Evolutionary conservation across 106 monocot species (phyloP), one percentile per base, ranked within the genome.

Genomic region (Vanilla planifolia): DNA sequence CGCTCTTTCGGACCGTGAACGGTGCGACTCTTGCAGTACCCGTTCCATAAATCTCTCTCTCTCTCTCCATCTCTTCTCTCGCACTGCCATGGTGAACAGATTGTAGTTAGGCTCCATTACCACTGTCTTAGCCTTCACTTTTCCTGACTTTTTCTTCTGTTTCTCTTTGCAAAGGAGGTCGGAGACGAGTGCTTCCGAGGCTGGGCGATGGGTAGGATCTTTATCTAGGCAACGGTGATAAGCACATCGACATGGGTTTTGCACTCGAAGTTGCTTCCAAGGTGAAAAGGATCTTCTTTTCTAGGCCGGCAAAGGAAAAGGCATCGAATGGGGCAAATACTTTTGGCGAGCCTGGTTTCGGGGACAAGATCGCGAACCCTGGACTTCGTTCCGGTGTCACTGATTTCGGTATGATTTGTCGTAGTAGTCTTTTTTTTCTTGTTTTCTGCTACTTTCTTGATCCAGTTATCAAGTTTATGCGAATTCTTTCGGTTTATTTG

Each of bases 391-490:
- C 13, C 20, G 35, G 34, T 10, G 17, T 16, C 19, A 57, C 33
- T n/a, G 21, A 57, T 57, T 57, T 57, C 15, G 57, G 57, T 57
- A 57, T 21, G 53, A 55, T 55, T 32, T 28, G 29, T 48, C n/a
- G n/a, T n/a, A n/a, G n/a, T n/a, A n/a, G n/a, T n/a, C n/a, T n/a
- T 37, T 6, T 37, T 37, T 5, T 37, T 37, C 10, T 37, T 37
- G 7, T 37, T 37, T 57, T 19, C 6, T 57, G 20, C 35, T 57
- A 8, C 32, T 34, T 56, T 56, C 7, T 35, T 29, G 27, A 4
- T 29, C 3, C 25, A 30, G n/a, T n/a, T n/a, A n/a, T n/a, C n/a
- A n/a, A n/a, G n/a, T 0, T 53, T 57, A 34, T 35, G 17, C 9
- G 10, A 20, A 28, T 57, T 1, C 20, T 20, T 35, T 33, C 4